Base-by-base conservation (phyloP, 1,139 yeast genomes). In the Candida sanyaensis region DNA sequence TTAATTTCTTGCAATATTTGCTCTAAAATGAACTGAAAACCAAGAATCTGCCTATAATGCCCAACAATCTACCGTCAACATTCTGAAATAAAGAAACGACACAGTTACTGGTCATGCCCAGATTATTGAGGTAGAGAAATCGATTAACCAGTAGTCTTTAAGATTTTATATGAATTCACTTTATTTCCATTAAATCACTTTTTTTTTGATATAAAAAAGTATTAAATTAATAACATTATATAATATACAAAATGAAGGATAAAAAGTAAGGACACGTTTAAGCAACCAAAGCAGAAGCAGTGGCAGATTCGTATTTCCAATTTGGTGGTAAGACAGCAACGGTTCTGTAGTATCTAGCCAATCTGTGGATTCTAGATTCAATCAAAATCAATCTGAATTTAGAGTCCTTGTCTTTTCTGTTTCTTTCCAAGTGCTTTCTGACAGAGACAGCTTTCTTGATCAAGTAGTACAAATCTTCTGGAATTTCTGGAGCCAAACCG, bases 271-370 rank as follows among this genome's bases (percentile, higher is more conserved):
- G 34, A 46, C 42, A 29, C 62, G 69, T 71, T 77, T 90, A 92
- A 87, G 92, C 92, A 74, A 95, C 99, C 81, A 95, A 86, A 79
- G 99, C 96, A 72, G 99, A 93, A 74, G 99, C 99, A 73, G 99
- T 95, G 75, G 99, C 96, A 65, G 99, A 92, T 84, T 93, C 99
- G 96, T 88, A 93, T 85, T 93, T 93, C 98, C 98, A 93, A 93
- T 88, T 91, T 76, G 99, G 98, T 70, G 99, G 98, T 74, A 93
- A 88, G 71, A 93, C 98, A 73, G 96, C 83, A 68, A 90, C 96
- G 69, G 97, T 89, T 90, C 97, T 92, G 96, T 93, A 93, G 95
- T 93, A 93, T 86, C 99, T 90, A 67, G 99, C 96, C 78, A 93
- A 89, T 88, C 99, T 93, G 96, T 93, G 99, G 83, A 93, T 93